Conservation (phyloP, 306 rosid genomes). For the Astragalus membranaceus region DNA sequence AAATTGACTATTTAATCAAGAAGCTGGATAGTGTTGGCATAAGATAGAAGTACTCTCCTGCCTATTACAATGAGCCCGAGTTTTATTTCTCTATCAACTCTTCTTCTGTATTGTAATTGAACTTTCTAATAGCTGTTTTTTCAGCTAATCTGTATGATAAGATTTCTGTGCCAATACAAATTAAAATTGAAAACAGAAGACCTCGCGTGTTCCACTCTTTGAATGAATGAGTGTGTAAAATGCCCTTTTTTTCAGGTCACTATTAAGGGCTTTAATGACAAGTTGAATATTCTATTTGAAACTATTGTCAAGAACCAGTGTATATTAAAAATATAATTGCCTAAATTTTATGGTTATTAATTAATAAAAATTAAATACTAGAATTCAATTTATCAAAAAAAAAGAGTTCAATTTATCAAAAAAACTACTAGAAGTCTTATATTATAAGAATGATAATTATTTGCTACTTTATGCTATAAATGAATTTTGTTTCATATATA, state of each 20-base stretch:
- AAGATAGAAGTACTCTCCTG: not conserved
- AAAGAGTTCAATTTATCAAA: too few relatives aligned
- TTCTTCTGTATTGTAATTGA: not conserved
- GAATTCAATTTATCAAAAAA: too few relatives aligned
- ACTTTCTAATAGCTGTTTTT: not conserved
- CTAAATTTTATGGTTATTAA: too few relatives aligned
- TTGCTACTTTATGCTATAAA: too few relatives aligned
- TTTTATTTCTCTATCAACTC: not conserved
- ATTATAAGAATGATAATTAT: too few relatives aligned
- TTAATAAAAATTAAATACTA: too few relatives aligned
- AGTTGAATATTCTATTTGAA: slow-evolving; percentile 66
- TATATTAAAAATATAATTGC: too few relatives aligned
- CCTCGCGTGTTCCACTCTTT: not conserved
- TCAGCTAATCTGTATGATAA: slow-evolving; percentile 5
- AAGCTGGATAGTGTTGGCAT: not conserved
- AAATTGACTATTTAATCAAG: slow-evolving; percentile 1
- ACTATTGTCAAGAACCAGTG: slow-evolving; percentile 54
- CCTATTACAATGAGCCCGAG: not conserved
- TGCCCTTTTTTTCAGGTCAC: slow-evolving; percentile 49
- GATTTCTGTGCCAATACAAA: not conserved
- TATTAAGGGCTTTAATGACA: slow-evolving; percentile 79
- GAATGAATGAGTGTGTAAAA: not conserved
- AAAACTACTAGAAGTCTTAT: too few relatives aligned
- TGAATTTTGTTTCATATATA: too few relatives aligned
- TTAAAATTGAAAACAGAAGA: slow-evolving; percentile 7